Evolutionary conservation across 2,329 filamentous ascomycete species (phyloP).

Genomic region (Clonostachys byssicola): DNA sequence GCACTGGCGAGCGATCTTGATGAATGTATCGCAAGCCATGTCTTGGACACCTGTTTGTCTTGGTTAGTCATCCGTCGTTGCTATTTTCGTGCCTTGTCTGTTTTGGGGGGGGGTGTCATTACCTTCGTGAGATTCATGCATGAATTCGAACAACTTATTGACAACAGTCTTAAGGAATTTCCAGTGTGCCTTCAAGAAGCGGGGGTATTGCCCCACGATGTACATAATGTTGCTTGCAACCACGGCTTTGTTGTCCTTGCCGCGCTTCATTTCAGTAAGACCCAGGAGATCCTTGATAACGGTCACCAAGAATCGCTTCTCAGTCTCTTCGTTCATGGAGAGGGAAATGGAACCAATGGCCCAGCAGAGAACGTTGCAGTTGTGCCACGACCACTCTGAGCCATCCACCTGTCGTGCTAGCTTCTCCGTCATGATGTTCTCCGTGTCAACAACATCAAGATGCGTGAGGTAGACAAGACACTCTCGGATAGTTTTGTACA

Average conservation of each 20-base stretch:
- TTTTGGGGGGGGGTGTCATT: slow-evolving; percentile 6
- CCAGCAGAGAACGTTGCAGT: slow-evolving; percentile 99
- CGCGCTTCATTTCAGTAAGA: slow-evolving; percentile 97
- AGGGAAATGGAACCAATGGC: slow-evolving; percentile 97
- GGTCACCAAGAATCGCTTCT: slow-evolving; percentile 96
- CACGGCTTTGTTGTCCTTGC: slow-evolving; percentile 98
- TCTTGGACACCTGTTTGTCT: slow-evolving; percentile 75
- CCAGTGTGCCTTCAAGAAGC: slow-evolving; percentile 98
- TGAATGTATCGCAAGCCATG: slow-evolving; percentile 99
- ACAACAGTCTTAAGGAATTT: slow-evolving; percentile 99
- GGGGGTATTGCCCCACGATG: slow-evolving; percentile 97
- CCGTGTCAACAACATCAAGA: slow-evolving; percentile 93
- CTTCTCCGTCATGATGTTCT: slow-evolving; percentile 99
- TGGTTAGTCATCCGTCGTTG: not conserved
- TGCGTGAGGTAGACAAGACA: slow-evolving; percentile 97
- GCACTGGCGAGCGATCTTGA: slow-evolving; percentile 99
- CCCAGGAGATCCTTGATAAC: slow-evolving; percentile 98
- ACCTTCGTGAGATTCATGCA: slow-evolving; percentile 99
- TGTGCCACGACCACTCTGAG: slow-evolving; percentile 97
- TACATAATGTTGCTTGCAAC: slow-evolving; percentile 99
- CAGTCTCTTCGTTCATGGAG: slow-evolving; percentile 98
- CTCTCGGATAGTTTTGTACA: slow-evolving; percentile 98
- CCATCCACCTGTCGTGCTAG: slow-evolving; percentile 92
- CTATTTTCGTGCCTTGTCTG: not conserved
- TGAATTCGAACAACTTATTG: slow-evolving; percentile 99